A percentile compares a stretch with the other conserved stretches of the same genome.
Conservation (phyloP, 192 early-diverging fungal species). For the Backusella morwellensis region DNA sequence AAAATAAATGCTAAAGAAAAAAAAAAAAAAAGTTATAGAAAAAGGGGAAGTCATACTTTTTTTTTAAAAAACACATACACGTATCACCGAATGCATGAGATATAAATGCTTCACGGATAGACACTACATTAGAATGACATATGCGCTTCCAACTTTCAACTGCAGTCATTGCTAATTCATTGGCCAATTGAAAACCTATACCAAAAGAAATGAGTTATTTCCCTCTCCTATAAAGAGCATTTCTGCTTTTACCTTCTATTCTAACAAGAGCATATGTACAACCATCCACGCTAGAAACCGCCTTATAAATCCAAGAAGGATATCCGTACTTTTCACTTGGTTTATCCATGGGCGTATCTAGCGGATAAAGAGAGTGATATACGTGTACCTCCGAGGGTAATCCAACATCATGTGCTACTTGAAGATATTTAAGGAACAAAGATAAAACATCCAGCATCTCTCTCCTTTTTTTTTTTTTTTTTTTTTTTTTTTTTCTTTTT, state of each 20-base stretch:
- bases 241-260: slow-evolving; percentile 62
- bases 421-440: background rate
- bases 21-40: background rate
- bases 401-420: slow-evolving; percentile 51
- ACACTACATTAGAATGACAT: slow-evolving; percentile 78
- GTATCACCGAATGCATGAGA: slow-evolving; percentile 93
- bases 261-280: slow-evolving; percentile 77
- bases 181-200: slow-evolving; percentile 64
- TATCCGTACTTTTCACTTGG: slow-evolving; percentile 52
- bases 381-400: slow-evolving; percentile 80
- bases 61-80: slow-evolving; percentile 48
- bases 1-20: slow-evolving; percentile 73
- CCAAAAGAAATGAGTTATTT: background rate
- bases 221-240: background rate
- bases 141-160: slow-evolving; percentile 86
- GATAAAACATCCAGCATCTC: too few species aligned
- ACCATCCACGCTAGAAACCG: slow-evolving; percentile 79
- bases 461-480: too few species aligned
- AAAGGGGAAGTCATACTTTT: background rate
- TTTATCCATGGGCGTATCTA: slow-evolving; percentile 56
- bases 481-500: too few species aligned
- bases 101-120: slow-evolving; percentile 90
- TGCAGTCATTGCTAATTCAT: slow-evolving; percentile 77
- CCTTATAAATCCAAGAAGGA: slow-evolving; percentile 81
- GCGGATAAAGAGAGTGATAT: slow-evolving; percentile 82